Conservation (phyloP, 257 asterid species). For the Gardenia jasminoides region DNA sequence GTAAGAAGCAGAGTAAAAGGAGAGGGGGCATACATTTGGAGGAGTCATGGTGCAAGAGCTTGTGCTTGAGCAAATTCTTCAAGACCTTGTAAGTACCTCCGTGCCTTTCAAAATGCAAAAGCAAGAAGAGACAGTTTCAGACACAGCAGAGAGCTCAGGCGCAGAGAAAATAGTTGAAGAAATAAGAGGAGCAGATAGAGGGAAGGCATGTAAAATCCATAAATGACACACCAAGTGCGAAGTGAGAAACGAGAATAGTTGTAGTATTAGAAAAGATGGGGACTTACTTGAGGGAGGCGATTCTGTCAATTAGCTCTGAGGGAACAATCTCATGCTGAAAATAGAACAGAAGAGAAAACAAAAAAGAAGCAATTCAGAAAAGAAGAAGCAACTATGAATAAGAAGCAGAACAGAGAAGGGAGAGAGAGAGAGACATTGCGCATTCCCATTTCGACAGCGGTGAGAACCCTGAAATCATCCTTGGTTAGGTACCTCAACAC, state of each 20-base stretch:
- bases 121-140: not conserved
- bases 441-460: constrained; percentile 98
- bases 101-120: constrained; percentile 42
- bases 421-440: constrained; percentile 49
- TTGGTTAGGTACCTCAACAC: constrained; percentile 77
- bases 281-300: constrained; percentile 78
- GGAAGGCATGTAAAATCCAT: too few relatives aligned
- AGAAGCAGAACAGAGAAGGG: too few relatives aligned
- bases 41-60: constrained; percentile 91
- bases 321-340: constrained; percentile 94
- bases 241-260: too few relatives aligned
- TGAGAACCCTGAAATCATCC: constrained; percentile 93
- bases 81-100: constrained; percentile 96
- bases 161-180: too few relatives aligned
- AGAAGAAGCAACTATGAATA: not conserved
- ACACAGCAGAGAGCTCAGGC: too few relatives aligned
- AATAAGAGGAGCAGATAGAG: too few relatives aligned
- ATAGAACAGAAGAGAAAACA: not conserved
- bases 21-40: constrained; percentile 66
- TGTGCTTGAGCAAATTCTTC: constrained; percentile 94
- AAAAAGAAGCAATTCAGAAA: not conserved
- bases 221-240: too few relatives aligned
- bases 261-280: too few relatives aligned
- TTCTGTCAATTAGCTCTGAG: constrained; percentile 64
- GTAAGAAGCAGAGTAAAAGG: too few relatives aligned